Conservation (phyloP, 129 eudicot species). For the Glebionis coronaria region DNA sequence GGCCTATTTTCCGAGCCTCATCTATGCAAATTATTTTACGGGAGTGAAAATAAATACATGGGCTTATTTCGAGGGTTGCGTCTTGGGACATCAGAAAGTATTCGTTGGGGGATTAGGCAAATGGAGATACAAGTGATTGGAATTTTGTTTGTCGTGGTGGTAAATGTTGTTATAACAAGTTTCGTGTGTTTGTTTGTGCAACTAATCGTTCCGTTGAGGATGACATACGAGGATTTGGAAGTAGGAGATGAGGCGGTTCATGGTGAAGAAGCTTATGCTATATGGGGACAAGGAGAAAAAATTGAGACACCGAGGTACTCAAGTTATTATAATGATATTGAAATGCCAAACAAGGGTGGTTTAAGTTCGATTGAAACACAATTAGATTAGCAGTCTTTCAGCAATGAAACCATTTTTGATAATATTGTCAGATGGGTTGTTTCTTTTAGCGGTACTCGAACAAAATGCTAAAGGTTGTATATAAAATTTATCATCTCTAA, state of each 20-base stretch:
- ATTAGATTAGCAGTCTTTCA: neutral
- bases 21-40: conserved; percentile 50
- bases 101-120: conserved; percentile 50
- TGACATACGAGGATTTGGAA: conserved; percentile 64
- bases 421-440: neutral
- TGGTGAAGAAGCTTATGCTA: conserved; percentile 79
- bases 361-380: neutral
- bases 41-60: conserved; percentile 32
- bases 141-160: conserved; percentile 38
- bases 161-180: conserved; percentile 62
- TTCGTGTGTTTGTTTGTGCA: conserved; percentile 49
- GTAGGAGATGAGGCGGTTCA: conserved; percentile 73
- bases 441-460: neutral
- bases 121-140: conserved; percentile 61
- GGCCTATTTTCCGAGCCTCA: conserved; percentile 59
- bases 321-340: conserved; percentile 37
- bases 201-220: conserved; percentile 62
- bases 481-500: neutral
- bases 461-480: neutral
- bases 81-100: conserved; percentile 23
- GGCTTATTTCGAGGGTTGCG: conserved; percentile 54
- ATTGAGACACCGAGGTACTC: conserved; percentile 47
- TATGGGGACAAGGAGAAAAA: conserved; percentile 69
- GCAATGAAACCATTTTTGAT: no score
- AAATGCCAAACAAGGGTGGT: conserved; percentile 12